A percentile compares a stretch with the other conserved stretches of the same genome.
Conservation (phyloP, 768 basidiomycete species). For the Amanita pallidorosea region DNA sequence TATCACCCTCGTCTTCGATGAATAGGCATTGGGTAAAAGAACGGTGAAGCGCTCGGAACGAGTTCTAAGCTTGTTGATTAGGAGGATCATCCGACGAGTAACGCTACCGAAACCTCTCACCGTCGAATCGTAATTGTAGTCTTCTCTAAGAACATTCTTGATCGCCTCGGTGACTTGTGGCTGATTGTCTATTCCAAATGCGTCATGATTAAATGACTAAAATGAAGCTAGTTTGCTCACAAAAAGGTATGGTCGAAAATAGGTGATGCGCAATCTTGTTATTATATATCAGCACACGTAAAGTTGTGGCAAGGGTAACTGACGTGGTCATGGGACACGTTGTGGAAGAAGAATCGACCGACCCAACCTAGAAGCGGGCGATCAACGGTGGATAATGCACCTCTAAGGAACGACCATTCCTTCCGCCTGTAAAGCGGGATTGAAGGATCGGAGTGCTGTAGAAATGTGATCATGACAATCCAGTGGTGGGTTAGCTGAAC, state of each 20-base stretch:
- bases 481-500: constrained; percentile 33
- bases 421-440: constrained; percentile 43
- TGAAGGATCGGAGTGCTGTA: constrained; percentile 48
- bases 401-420: constrained; percentile 48
- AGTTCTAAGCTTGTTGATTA: constrained; percentile 24
- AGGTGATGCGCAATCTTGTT: constrained; percentile 47
- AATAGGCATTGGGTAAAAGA: constrained; percentile 52
- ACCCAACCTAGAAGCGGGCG: constrained; percentile 49
- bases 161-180: constrained; percentile 45
- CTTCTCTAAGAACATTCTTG: constrained; percentile 40
- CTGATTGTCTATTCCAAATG: constrained; percentile 35
- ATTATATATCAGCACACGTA: constrained; percentile 9
- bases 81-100: neutral
- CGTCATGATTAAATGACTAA: neutral
- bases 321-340: constrained; percentile 38
- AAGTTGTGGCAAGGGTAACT: constrained; percentile 8
- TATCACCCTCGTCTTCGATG: constrained; percentile 52
- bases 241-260: constrained; percentile 50
- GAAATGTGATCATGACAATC: constrained; percentile 57
- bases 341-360: constrained; percentile 54
- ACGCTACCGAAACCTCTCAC: constrained; percentile 18
- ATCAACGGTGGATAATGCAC: constrained; percentile 50
- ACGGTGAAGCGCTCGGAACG: constrained; percentile 48
- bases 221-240: constrained; percentile 12
- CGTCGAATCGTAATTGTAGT: constrained; percentile 54